These are phyloP conservation scores for Barbarea vulgaris DNA, from an alignment of 345 rosid species.

Conservation along the genomic window DNA sequence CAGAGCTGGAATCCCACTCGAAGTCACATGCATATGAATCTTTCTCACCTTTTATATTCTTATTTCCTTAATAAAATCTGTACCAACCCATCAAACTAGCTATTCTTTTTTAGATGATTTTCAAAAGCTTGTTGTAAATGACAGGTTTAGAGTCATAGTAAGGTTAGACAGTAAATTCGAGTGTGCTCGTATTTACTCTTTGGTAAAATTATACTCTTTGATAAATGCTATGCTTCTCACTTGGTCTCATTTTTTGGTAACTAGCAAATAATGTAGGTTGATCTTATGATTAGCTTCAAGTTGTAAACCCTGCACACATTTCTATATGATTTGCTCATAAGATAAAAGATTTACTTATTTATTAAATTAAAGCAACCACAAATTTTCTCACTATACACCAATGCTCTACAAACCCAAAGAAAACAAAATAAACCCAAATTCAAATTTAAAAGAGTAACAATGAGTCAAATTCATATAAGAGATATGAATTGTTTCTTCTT, in stretches of 20 bases:
- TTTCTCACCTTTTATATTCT: slow-evolving; percentile 30
- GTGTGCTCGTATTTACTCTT: not conserved
- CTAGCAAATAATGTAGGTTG: not conserved
- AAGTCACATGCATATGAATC: slow-evolving; percentile 55
- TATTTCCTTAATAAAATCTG: slow-evolving; percentile 13
- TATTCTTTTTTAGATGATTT: not conserved
- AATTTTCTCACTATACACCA: slow-evolving; percentile 33
- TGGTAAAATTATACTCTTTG: too few relatives aligned
- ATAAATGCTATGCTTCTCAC: not conserved
- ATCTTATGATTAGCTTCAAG: not conserved
- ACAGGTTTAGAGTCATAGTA: too few relatives aligned
- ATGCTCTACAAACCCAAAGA: slow-evolving; percentile 28
- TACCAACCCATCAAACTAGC: slow-evolving; percentile 38
- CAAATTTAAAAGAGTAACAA: slow-evolving; percentile 18
- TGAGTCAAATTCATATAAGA: slow-evolving; percentile 18
- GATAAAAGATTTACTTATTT: not conserved
- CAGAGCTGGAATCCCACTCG: slow-evolving; percentile 74
- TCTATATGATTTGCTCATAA: not conserved
- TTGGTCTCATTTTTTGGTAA: not conserved
- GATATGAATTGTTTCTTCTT: slow-evolving; percentile 9
- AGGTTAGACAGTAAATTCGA: not conserved
- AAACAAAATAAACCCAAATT: slow-evolving; percentile 4
- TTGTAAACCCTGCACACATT: slow-evolving; percentile 4
- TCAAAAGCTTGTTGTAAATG: not conserved
- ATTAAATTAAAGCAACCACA: slow-evolving; percentile 17